Percentiles rank a stretch among this genome's conserved stretches.
Evolutionary conservation across 179 eudicot species (phyloP).

Genomic region (Vitellaria paradoxa): DNA sequence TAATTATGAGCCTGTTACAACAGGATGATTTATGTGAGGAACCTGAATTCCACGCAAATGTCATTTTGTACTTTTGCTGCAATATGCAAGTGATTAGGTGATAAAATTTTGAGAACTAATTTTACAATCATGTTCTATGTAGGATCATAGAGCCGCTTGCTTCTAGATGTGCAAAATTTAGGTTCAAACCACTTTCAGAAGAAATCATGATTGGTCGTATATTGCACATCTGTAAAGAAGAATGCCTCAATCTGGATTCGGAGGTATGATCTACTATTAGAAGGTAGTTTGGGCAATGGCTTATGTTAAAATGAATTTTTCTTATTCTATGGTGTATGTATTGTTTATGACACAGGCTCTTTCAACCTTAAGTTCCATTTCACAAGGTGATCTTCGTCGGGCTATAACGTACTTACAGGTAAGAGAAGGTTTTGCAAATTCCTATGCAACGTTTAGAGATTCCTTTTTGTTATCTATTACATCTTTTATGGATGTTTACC

Average conservation of each 20-base stretch:
- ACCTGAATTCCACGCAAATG: background rate
- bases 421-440: conserved; percentile 7
- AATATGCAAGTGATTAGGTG: background rate
- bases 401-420: conserved; percentile 95
- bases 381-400: conserved; percentile 97
- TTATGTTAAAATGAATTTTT: conserved; percentile 6
- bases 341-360: conserved; percentile 56
- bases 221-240: conserved; percentile 75
- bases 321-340: background rate
- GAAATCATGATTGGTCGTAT: conserved; percentile 74
- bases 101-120: background rate
- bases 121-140: conserved; percentile 18
- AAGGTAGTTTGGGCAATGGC: conserved; percentile 7
- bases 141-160: conserved; percentile 93
- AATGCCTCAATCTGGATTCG: conserved; percentile 77
- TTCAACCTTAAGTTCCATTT: conserved; percentile 76
- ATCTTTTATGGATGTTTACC: background rate
- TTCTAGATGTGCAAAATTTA: conserved; percentile 95
- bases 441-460: background rate
- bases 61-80: conserved; percentile 4
- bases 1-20: background rate
- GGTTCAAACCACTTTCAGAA: conserved; percentile 90
- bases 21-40: background rate
- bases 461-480: background rate
- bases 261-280: conserved; percentile 43